Evolutionary conservation across 2,329 filamentous ascomycete genomes (phyloP).

Genomic region (Xylariales sp.): DNA sequence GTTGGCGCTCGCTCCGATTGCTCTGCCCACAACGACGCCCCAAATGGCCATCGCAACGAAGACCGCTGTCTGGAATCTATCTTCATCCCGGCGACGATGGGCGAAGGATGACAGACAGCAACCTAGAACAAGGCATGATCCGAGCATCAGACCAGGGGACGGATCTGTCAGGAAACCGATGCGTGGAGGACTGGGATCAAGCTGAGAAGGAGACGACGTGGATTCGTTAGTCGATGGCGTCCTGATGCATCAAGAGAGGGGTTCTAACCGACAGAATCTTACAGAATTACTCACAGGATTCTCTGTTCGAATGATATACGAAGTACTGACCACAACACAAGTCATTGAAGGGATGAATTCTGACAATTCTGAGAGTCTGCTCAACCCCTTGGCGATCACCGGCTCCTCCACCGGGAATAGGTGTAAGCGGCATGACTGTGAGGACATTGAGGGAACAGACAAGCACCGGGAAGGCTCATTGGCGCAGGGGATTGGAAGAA

Average conservation of each 20-base stretch:
- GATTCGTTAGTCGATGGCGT: not conserved
- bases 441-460: not conserved
- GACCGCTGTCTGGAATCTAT: conserved; percentile 18
- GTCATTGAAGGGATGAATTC: conserved; percentile 18
- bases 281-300: conserved; percentile 3
- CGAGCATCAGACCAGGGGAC: conserved; percentile 18
- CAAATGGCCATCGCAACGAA: conserved; percentile 19
- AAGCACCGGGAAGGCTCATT: not conserved
- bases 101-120: conserved; percentile 22
- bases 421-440: conserved; percentile 10
- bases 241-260: no score
- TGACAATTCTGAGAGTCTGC: conserved; percentile 13
- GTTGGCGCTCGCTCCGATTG: conserved; percentile 16
- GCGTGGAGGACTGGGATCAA: conserved; percentile 6
- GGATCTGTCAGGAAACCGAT: conserved; percentile 11
- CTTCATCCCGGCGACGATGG: conserved; percentile 18
- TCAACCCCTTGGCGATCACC: conserved; percentile 4
- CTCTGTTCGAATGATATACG: conserved; percentile 12
- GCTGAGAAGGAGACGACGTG: not conserved
- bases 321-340: conserved; percentile 19
- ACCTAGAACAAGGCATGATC: conserved; percentile 20
- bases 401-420: conserved; percentile 6
- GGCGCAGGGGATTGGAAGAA: not conserved
- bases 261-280: not conserved
- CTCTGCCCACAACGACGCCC: conserved; percentile 16